These are phyloP conservation scores for California macrophylla DNA, from an alignment of 441 rosid genomes.

Conservation along the genomic window DNA sequence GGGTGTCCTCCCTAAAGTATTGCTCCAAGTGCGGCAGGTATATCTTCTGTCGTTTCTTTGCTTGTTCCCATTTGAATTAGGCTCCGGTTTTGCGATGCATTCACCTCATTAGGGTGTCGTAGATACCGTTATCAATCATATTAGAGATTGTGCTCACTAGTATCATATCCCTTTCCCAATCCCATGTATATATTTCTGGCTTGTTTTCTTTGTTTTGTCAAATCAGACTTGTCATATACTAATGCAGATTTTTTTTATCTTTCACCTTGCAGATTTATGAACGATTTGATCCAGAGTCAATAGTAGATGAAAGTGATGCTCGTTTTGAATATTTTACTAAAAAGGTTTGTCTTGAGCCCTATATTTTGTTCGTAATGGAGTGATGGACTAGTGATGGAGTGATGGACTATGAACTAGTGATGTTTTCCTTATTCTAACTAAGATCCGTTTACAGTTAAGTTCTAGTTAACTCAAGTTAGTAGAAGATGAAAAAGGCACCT, in stretches of 20 bases:
- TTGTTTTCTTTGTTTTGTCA: background rate
- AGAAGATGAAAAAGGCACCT: background rate
- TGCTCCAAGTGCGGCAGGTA: conserved; percentile 80
- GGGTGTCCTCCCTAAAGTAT: conserved; percentile 80
- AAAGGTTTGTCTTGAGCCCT: conserved; percentile 44
- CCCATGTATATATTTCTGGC: background rate
- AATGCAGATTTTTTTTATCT: background rate
- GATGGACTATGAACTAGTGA: background rate
- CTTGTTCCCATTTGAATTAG: background rate
- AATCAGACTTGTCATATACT: conserved; percentile 8
- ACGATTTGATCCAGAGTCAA: conserved; percentile 56
- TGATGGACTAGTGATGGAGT: background rate
- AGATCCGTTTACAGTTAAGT: background rate
- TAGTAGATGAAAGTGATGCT: conserved; percentile 53
- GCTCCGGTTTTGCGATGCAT: background rate
- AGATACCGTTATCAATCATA: background rate
- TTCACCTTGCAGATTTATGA: conserved; percentile 57
- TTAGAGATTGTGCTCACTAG: background rate
- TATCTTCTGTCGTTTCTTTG: background rate
- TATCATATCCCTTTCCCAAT: background rate
- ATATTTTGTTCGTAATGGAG: background rate
- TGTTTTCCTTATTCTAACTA: background rate
- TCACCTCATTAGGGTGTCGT: background rate
- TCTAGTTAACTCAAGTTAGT: background rate
- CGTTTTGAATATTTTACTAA: conserved; percentile 73